A percentile compares a stretch with the other conserved stretches of the same genome.
These are phyloP conservation scores for Fusarium staphyleae DNA, from an alignment of 2,329 filamentous ascomycete species.

Conservation along the genomic window DNA sequence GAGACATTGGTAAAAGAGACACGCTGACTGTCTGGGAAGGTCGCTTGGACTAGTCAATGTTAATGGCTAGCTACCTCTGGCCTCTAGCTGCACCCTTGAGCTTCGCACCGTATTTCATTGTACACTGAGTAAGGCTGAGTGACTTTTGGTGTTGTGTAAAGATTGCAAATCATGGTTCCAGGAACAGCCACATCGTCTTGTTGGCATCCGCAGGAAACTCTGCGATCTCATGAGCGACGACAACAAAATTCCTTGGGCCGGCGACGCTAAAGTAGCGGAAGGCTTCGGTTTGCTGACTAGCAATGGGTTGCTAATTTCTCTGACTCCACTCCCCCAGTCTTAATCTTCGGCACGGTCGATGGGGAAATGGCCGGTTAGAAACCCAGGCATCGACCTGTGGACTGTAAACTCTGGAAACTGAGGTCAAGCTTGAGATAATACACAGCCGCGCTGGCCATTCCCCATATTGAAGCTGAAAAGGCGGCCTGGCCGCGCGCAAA, in stretches of 20 bases:
- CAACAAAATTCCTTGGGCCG: constrained; percentile 11
- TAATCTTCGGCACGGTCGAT: constrained; percentile 15
- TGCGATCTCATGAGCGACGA: constrained; percentile 19
- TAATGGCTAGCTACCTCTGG: background rate
- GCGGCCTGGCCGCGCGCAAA: background rate
- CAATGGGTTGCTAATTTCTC: constrained; percentile 33
- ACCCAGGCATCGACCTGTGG: constrained; percentile 2
- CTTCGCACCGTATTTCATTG: constrained; percentile 10
- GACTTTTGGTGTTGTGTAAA: constrained; percentile 18
- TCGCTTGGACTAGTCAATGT: background rate
- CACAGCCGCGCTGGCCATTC: too few species aligned
- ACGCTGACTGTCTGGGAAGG: constrained; percentile 17
- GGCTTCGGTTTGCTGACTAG: constrained; percentile 32
- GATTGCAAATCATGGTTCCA: constrained; percentile 19
- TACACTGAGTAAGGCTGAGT: constrained; percentile 29
- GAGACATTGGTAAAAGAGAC: too few species aligned
- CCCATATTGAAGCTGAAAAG: too few species aligned
- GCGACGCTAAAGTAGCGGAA: constrained; percentile 33
- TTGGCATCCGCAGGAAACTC: constrained; percentile 25
- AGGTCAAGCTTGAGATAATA: background rate
- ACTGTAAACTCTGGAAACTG: background rate
- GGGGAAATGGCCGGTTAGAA: constrained; percentile 13
- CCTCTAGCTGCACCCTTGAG: constrained; percentile 9
- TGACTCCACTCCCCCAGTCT: constrained; percentile 27
- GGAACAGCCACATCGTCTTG: constrained; percentile 33